Percentiles rank a stretch among this genome's conserved stretches.
phyloP scores from a whole-genome alignment of 208 protist genomes.

The Leishmania guyanensis region DNA sequence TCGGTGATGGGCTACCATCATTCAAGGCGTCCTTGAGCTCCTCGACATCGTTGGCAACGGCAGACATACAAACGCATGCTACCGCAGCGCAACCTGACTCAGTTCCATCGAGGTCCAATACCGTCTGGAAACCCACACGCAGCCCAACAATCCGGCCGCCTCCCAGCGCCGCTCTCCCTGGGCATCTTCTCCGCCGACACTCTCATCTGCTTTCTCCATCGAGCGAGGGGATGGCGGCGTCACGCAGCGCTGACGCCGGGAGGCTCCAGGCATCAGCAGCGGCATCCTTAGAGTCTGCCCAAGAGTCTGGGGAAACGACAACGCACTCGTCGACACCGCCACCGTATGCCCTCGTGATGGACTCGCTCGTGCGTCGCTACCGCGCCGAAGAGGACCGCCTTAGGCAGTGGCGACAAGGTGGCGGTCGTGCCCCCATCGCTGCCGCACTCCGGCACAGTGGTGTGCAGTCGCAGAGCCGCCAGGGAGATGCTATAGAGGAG shows the following conservation, averaged over 20 bases:
- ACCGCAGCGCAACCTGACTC: neutral
- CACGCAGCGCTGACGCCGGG: neutral
- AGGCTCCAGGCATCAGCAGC: neutral
- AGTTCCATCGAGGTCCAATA: neutral
- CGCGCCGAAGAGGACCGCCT: constrained; percentile 25
- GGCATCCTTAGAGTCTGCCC: neutral
- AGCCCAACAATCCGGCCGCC: constrained; percentile 20
- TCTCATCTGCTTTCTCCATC: neutral
- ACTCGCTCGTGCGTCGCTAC: constrained; percentile 32
- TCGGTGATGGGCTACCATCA: neutral
- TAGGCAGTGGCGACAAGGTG: constrained; percentile 19
- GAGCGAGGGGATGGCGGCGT: neutral
- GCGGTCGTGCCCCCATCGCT: neutral
- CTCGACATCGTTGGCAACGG: neutral
- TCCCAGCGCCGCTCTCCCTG: neutral
- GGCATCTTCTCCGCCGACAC: neutral
- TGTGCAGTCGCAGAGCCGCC: neutral
- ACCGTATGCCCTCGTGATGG: constrained; percentile 17
- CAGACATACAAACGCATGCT: neutral
- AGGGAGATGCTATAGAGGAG: neutral
- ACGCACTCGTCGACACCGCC: constrained; percentile 12
- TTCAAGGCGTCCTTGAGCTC: neutral
- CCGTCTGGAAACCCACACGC: constrained; percentile 1
- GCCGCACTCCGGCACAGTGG: neutral
- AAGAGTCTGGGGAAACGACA: neutral